These are phyloP conservation scores for Knufia petricola DNA, from an alignment of 2,329 filamentous ascomycete genomes.

Conservation along the genomic window DNA sequence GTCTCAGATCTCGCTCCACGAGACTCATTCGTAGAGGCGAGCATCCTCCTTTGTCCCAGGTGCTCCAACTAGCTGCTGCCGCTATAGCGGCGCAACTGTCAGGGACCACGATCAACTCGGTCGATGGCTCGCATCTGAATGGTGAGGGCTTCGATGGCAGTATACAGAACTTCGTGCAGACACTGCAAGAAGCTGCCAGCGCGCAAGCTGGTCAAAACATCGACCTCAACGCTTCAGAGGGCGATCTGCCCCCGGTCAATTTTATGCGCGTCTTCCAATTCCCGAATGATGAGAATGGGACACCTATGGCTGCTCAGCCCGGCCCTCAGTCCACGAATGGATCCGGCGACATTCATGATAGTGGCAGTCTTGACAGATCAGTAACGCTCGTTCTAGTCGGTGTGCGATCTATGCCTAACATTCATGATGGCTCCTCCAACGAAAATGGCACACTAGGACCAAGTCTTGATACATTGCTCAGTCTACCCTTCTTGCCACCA, in stretches of 20 bases:
- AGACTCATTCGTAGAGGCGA: constrained; percentile 48
- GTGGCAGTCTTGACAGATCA: constrained; percentile 45
- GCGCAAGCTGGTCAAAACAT: constrained; percentile 40
- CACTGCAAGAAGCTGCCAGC: constrained; percentile 53
- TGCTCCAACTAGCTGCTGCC: constrained; percentile 54
- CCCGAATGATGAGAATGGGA: constrained; percentile 40
- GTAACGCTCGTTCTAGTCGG: constrained; percentile 62
- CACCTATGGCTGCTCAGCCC: constrained; percentile 23
- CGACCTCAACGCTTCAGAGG: constrained; percentile 29
- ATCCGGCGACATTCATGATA: constrained; percentile 32
- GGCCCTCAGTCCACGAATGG: constrained; percentile 27
- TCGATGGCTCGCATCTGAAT: constrained; percentile 47
- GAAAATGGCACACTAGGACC: constrained; percentile 26
- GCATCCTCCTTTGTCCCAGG: constrained; percentile 51
- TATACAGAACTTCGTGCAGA: constrained; percentile 54
- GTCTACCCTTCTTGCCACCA: constrained; percentile 35
- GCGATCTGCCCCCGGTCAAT: constrained; percentile 49
- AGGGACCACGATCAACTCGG: constrained; percentile 47
- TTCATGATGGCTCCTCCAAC: constrained; percentile 37
- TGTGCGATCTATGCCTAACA: constrained; percentile 53
- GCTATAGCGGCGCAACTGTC: constrained; percentile 57
- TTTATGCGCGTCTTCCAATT: constrained; percentile 62
- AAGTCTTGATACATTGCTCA: constrained; percentile 38
- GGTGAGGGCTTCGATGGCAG: constrained; percentile 51
- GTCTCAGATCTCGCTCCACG: constrained; percentile 44